Evolutionary conservation across 495 filamentous ascomycete species (phyloP), one percentile per base, ranked within the genome.

Genomic region (Xylaria venustula): DNA sequence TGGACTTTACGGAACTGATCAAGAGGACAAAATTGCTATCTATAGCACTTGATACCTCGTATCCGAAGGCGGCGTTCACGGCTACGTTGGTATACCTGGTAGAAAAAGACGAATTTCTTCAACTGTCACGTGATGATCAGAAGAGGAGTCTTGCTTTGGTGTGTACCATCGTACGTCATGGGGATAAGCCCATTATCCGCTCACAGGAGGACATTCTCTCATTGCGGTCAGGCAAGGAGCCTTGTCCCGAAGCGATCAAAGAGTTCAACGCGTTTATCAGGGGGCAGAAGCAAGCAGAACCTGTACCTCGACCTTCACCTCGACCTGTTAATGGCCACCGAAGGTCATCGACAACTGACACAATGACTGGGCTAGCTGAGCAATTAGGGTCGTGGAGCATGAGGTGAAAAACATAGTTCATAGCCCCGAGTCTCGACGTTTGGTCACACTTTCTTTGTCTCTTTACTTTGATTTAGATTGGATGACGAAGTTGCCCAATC

Each of bases 141-240:
- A 54, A 32, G 11, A 61, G 34, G 22, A 17, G 28, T 12, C 23
- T 42, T 11, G 61, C 64, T 3, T 32, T 61, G 1, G 48, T 69
- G n/a, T 69, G 66, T 34, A 17, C n/a, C 0, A 71, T 57, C 7
- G 28, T 64, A 30, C 2, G 30, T 2, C 41, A 57, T 14, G 45
- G 58, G 15, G 14, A 69, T 23, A 1, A 45, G 14, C 52, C 48
- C 15, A 54, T 62, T 19, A 36, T 64, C 9, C 64, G 62, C 11
- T 22, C 61, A 0, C 44, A 34, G 8, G 36, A 15, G 20, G 53
- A 62, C 49, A 47, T 67, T 26, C 26, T 48, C 1, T 12, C 19
- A 7, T 34, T 66, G n/a, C 62, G 54, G 54, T 22, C 54, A 7
- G 5, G 6, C 8, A 30, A 37, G 2, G 12, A 22, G 32, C 15